Percentiles rank a stretch among this genome's conserved stretches.
phyloP scores from a whole-genome alignment of 495 filamentous ascomycete genomes.

The Endocarpon pusillum region DNA sequence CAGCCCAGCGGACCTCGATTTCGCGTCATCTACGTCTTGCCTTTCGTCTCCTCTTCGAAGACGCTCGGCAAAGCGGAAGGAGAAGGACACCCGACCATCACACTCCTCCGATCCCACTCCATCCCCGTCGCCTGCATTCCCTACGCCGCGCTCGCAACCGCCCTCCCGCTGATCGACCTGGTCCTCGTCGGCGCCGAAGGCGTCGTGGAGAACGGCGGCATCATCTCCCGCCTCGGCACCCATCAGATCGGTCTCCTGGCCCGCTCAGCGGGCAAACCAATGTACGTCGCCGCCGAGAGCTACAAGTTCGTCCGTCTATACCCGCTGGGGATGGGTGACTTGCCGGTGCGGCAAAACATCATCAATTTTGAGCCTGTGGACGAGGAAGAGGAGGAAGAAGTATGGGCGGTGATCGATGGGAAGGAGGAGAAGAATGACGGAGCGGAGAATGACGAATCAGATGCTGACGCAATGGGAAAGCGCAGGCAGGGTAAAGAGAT shows the following conservation, averaged over 20 bases:
- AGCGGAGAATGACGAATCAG: conserved; percentile 16
- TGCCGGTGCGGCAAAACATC: conserved; percentile 58
- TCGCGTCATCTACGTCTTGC: conserved; percentile 64
- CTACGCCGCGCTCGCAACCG: conserved; percentile 65
- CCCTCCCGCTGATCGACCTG: conserved; percentile 63
- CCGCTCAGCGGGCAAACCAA: conserved; percentile 57
- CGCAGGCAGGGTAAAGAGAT: background rate
- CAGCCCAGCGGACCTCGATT: conserved; percentile 44
- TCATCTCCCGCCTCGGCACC: conserved; percentile 80
- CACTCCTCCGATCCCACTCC: conserved; percentile 49
- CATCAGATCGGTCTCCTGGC: conserved; percentile 77
- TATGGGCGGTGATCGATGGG: conserved; percentile 7
- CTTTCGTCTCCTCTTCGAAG: conserved; percentile 17
- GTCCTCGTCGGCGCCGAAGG: conserved; percentile 89
- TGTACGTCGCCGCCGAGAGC: conserved; percentile 86
- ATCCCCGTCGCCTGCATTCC: conserved; percentile 74
- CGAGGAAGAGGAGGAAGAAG: conserved; percentile 18
- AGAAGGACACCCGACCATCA: conserved; percentile 46
- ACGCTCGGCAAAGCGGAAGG: conserved; percentile 16
- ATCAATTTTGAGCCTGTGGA: conserved; percentile 48
- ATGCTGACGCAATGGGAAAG: conserved; percentile 9
- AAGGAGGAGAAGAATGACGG: background rate
- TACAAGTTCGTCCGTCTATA: conserved; percentile 85
- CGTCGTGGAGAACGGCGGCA: conserved; percentile 83
- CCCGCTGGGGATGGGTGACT: conserved; percentile 59